phyloP scores from a whole-genome alignment of 192 early-diverging fungal species.

The Linnemannia exigua region DNA sequence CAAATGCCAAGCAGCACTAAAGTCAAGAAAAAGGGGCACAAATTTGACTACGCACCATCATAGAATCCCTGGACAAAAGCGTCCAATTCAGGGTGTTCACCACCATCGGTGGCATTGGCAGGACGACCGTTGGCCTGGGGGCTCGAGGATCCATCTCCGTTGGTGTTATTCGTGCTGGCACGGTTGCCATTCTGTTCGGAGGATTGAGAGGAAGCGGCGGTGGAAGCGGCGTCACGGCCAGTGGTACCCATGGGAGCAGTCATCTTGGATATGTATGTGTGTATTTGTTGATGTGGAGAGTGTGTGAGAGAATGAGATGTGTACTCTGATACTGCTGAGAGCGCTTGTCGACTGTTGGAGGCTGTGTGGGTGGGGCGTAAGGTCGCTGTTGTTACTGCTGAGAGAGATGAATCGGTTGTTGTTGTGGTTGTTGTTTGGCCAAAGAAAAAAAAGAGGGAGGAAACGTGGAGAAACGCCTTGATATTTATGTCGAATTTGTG shows the following conservation, averaged over 20 bases:
- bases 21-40: neutral
- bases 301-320: neutral
- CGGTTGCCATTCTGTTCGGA: neutral
- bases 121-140: conserved; percentile 4
- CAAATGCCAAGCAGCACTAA: neutral
- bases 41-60: conserved; percentile 32
- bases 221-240: neutral
- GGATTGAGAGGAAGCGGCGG: neutral
- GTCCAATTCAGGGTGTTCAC: conserved; percentile 37
- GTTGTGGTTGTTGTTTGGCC: neutral
- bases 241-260: conserved; percentile 3
- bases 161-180: neutral
- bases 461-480: neutral
- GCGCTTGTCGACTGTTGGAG: neutral
- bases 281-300: neutral
- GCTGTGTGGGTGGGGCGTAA: no score
- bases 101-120: neutral
- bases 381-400: conserved; percentile 1
- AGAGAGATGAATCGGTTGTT: neutral
- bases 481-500: conserved; percentile 1
- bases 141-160: neutral
- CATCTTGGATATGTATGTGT: neutral
- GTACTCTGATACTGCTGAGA: neutral
- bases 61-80: conserved; percentile 42
- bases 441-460: neutral